These are phyloP conservation scores for Chaetoscypha palmicola DNA, from an alignment of 2,329 filamentous ascomycete species.

Conservation along the genomic window DNA sequence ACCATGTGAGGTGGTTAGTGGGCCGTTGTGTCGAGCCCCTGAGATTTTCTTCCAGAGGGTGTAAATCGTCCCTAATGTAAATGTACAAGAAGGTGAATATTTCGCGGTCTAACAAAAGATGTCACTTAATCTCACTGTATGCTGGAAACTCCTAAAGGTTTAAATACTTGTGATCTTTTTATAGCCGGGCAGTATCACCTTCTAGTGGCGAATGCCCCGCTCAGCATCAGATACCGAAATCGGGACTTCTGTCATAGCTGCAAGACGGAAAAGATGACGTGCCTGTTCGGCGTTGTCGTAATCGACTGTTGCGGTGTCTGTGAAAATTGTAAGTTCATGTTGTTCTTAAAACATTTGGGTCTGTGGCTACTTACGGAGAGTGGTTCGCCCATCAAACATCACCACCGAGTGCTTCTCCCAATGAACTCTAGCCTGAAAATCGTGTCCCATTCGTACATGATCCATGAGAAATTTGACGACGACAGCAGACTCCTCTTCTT, in stretches of 20 bases:
- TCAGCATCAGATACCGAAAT: constrained; percentile 34
- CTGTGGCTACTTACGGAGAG: constrained; percentile 36
- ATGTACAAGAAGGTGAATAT: no score
- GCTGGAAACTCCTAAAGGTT: no score
- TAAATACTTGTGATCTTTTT: no score
- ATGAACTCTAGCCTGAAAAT: constrained; percentile 64
- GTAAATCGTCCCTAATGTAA: no score
- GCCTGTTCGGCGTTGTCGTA: constrained; percentile 41
- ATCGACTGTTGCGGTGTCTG: constrained; percentile 44
- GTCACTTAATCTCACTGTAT: no score
- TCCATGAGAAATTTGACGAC: constrained; percentile 60
- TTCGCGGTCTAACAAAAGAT: no score
- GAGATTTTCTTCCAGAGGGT: no score
- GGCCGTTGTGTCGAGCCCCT: no score
- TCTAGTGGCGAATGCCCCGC: constrained; percentile 3
- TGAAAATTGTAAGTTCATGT: constrained; percentile 9
- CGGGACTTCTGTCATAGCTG: constrained; percentile 42
- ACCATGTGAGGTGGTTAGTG: no score
- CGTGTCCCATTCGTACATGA: constrained; percentile 58
- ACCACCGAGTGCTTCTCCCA: constrained; percentile 51
- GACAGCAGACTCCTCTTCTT: constrained; percentile 59
- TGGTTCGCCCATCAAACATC: constrained; percentile 42
- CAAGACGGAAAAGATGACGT: constrained; percentile 43
- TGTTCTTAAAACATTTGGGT: neutral
- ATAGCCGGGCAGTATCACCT: no score